phyloP scores from a whole-genome alignment of 2,329 filamentous ascomycete species.

The Trichoderma sp. region DNA sequence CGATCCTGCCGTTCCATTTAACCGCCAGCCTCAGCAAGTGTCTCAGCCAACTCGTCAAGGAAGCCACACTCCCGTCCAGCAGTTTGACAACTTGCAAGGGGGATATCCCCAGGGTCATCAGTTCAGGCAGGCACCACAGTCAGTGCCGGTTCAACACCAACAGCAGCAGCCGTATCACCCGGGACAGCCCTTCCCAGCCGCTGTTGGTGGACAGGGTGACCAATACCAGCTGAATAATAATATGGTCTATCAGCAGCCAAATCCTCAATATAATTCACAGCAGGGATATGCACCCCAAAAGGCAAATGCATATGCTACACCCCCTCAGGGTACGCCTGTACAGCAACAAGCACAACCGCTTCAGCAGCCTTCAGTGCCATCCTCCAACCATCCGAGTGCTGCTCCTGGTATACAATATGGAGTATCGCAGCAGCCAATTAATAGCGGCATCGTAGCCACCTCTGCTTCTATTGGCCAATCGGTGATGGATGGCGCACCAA shows the following conservation, averaged over 20 bases:
- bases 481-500: conserved; percentile 34
- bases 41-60: conserved; percentile 36
- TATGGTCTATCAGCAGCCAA: conserved; percentile 23
- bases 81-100: conserved; percentile 33
- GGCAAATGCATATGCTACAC: conserved; percentile 26
- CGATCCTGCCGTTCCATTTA: conserved; percentile 35
- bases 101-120: conserved; percentile 31
- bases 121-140: conserved; percentile 33
- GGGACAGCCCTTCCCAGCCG: conserved; percentile 29
- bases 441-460: conserved; percentile 23
- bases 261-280: conserved; percentile 21
- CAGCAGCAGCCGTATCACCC: conserved; percentile 32
- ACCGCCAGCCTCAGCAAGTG: conserved; percentile 38
- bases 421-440: conserved; percentile 28
- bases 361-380: conserved; percentile 1
- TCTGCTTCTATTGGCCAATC: conserved; percentile 14
- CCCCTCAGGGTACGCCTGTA: conserved; percentile 20
- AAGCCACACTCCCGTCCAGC: conserved; percentile 37
- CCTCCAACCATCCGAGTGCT: conserved; percentile 5
- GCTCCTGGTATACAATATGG: conserved; percentile 25
- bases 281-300: conserved; percentile 26
- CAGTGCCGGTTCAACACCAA: conserved; percentile 34
- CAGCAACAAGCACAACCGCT: conserved; percentile 22
- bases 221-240: conserved; percentile 26
- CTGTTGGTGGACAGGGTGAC: conserved; percentile 30